Base-by-base conservation (phyloP, 1,284 basidiomycete genomes). In the Ganoderma sp. region DNA sequence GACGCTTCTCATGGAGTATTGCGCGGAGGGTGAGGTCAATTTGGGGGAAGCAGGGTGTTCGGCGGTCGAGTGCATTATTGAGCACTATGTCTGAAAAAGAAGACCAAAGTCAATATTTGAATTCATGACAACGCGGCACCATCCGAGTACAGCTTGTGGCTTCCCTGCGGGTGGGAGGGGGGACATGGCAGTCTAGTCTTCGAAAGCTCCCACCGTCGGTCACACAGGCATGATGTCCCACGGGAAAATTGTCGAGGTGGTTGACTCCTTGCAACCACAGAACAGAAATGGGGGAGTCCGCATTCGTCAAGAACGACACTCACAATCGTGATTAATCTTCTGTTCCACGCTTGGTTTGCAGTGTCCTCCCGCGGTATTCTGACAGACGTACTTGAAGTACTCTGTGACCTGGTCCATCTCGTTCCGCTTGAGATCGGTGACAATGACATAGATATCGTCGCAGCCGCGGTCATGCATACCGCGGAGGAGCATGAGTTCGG, bases 361-460 rank as follows among this genome's bases (percentile, higher is more conserved):
- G 32, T 82, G 80, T 45, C 84, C 84, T 50, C 87, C 86, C 66
- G 88, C 88, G 22, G 88, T 82, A 74, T 90, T 79, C 61, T 84
- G 85, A 73, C 88, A 90, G 3, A 88, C 88, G 61, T 90, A 85
- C 75, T 91, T 88, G 77, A 92, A 91, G 79, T 92, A 92, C 69
- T 88, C 89, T 0, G 90, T 89, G 0, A 86, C 86, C 69, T 90
- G 88, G 77, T 92, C 90, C 90, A 92, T 92, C 74, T 92, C 90
- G 73, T 89, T 84, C 66, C 88, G 81, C 75, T 90, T 90, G 75
- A 92, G 81, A 76, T 92, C 90, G 12, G 90, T 92, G 34, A 92
- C 90, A 69, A 92, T 89, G 66, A 92, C 87, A 72, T 84, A 90
- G 61, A 92, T 85, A 67, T 92, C 90, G 77, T 92, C 90, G 79